Base-by-base conservation (phyloP, 495 filamentous ascomycete species). In the Chaetomium cochliodes region DNA sequence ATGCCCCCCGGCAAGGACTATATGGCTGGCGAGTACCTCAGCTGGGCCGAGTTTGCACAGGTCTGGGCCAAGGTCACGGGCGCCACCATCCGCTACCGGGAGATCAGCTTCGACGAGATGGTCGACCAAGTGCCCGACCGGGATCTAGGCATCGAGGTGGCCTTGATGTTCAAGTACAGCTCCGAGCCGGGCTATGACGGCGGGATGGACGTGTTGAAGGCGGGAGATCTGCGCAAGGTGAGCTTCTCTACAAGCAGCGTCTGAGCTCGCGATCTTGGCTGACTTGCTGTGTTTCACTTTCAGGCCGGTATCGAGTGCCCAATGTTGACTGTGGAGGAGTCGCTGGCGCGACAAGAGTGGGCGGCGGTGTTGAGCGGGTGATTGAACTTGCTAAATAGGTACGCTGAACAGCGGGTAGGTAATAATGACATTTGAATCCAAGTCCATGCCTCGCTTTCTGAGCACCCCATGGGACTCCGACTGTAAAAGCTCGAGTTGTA, bases 161-260 rank as follows among this genome's bases (percentile, higher is more conserved):
- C 76, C 18, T 54, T 74, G 46, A 80, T 81, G 79, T 78, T 73
- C 49, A 20, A 58, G 15, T 78, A 81, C 64, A 69, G 70, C 33
- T 71, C 70, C 6, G 68, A 78, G 39, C 72, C 77, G 0, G 79
- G 79, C 7, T 79, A 79, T 66, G 77, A 78, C 59, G 79, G 76
- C 0, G 71, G 68, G 1, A 76, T 77, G 70, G 64, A 72, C 0
- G 55, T 81, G 52, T 42, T 80, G 42, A 75, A 51, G 44, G 77
- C 74, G 0, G 72, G 76, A 61, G 77, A 81, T 71, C 62, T 82
- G 28, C 69, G 67, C 42, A 72, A 76, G 70, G 78, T 80, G 55
- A 69, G 67, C 41, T 3, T 5, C n/a, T 4, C 3, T 5, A 5
- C 8, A 11, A 0, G 46, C n/a, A 50, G 20, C n/a, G 3, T 23